Evolutionary conservation across 2,329 filamentous ascomycete species (phyloP).

Genomic region (Shiraia bambusicola): DNA sequence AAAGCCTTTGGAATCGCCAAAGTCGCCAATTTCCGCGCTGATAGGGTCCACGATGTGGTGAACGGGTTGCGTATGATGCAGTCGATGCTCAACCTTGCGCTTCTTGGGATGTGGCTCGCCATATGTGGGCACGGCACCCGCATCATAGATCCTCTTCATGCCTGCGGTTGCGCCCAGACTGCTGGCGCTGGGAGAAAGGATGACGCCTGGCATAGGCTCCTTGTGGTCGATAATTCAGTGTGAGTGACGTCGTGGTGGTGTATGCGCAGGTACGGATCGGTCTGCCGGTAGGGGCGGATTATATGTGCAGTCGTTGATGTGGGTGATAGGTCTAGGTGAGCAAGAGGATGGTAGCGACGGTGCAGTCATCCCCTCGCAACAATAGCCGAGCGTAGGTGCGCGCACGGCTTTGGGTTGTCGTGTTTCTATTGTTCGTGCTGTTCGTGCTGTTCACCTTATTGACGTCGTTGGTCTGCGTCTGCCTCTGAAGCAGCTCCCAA

Average conservation of each 20-base stretch:
- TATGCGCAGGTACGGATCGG: conserved; percentile 8
- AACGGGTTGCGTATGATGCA: conserved; percentile 40
- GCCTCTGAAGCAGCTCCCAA: conserved; percentile 16
- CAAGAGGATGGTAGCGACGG: conserved; percentile 5
- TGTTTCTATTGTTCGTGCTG: conserved; percentile 12
- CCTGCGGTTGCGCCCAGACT: conserved; percentile 33
- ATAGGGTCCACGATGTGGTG: conserved; percentile 36
- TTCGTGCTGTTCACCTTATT: conserved; percentile 13
- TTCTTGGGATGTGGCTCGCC: conserved; percentile 35
- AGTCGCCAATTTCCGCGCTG: conserved; percentile 34
- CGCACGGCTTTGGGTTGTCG: conserved; percentile 7
- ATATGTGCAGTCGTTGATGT: conserved; percentile 10
- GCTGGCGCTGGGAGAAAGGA: conserved; percentile 32
- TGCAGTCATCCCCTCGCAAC: conserved; percentile 8
- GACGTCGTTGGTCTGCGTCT: too few species aligned
- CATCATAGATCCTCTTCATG: conserved; percentile 38
- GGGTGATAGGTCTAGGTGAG: conserved; percentile 5
- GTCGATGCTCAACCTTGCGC: conserved; percentile 36
- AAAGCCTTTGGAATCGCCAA: conserved; percentile 52
- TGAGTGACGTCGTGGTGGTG: conserved; percentile 7
- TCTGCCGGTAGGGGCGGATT: too few species aligned
- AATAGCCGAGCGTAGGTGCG: conserved; percentile 8
- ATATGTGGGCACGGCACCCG: conserved; percentile 20
- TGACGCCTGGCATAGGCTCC: conserved; percentile 38
- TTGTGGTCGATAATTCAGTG: conserved; percentile 8